These are phyloP conservation scores for Drechslerella dactyloides DNA, from an alignment of 2,329 filamentous ascomycete genomes.

Conservation along the genomic window DNA sequence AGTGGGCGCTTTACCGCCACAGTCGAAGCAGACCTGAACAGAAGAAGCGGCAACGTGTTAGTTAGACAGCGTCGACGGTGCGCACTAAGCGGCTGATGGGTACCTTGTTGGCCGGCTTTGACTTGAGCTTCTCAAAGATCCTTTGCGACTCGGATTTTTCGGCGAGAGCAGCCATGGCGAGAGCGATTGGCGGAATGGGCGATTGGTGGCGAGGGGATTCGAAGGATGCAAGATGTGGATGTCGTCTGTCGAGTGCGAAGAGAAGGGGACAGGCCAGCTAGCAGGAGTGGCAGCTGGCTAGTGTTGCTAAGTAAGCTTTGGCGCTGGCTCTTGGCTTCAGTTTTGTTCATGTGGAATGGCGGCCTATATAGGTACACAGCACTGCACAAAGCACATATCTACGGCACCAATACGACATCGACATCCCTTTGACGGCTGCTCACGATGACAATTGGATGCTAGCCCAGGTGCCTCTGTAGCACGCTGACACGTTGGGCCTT, in stretches of 20 bases:
- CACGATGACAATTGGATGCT: slow-evolving; percentile 1
- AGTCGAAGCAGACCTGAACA: slow-evolving; percentile 92
- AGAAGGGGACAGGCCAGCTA: background rate
- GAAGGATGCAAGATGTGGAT: slow-evolving; percentile 57
- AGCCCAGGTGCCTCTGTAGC: background rate
- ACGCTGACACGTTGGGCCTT: background rate
- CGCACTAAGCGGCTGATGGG: slow-evolving; percentile 50
- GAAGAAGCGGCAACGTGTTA: slow-evolving; percentile 36
- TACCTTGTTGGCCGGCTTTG: slow-evolving; percentile 89
- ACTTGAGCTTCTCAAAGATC: slow-evolving; percentile 97
- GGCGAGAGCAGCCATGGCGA: slow-evolving; percentile 66
- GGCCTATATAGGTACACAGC: background rate
- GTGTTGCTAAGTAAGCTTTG: background rate
- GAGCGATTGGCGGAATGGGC: slow-evolving; percentile 53
- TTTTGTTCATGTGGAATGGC: background rate
- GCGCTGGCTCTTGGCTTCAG: background rate
- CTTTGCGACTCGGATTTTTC: slow-evolving; percentile 94
- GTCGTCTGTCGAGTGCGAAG: slow-evolving; percentile 59
- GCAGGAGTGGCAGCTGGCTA: background rate
- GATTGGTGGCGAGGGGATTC: slow-evolving; percentile 4
- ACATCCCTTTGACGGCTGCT: background rate
- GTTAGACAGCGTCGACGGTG: slow-evolving; percentile 7
- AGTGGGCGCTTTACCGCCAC: slow-evolving; percentile 94
- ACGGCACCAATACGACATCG: too few relatives aligned
- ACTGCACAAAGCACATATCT: too few relatives aligned